Percentiles rank a stretch among this genome's conserved stretches.
Evolutionary conservation across 306 rosid species (phyloP).

Genomic region (Mimosa bimucronata): DNA sequence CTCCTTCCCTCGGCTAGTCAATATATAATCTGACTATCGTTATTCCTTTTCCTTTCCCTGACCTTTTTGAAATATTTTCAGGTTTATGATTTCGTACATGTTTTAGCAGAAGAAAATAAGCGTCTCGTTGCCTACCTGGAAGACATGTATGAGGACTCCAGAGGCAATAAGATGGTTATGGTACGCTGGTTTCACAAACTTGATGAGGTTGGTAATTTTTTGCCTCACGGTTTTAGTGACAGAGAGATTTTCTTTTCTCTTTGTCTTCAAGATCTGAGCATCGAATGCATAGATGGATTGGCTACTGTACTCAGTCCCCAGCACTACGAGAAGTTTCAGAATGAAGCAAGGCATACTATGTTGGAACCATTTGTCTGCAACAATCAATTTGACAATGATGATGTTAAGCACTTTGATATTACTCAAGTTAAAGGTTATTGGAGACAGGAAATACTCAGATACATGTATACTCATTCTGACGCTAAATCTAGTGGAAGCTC

Average conservation of each 20-base stretch:
- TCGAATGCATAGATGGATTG: slow-evolving; percentile 97
- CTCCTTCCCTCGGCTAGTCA: not conserved
- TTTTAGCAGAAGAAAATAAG: slow-evolving; percentile 89
- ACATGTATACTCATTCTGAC: slow-evolving; percentile 50
- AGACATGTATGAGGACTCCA: slow-evolving; percentile 90
- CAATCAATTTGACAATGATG: slow-evolving; percentile 70
- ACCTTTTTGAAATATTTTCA: slow-evolving; percentile 37
- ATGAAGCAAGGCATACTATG: slow-evolving; percentile 52
- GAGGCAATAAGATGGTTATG: slow-evolving; percentile 94
- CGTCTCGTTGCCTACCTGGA: slow-evolving; percentile 91
- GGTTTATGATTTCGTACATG: slow-evolving; percentile 84
- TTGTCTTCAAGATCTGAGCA: slow-evolving; percentile 96
- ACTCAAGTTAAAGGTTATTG: slow-evolving; percentile 84
- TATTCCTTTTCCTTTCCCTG: slow-evolving; percentile 8
- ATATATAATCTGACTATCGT: slow-evolving; percentile 24
- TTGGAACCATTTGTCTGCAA: slow-evolving; percentile 70
- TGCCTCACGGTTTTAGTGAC: slow-evolving; percentile 81
- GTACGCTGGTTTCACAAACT: slow-evolving; percentile 96
- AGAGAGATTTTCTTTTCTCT: slow-evolving; percentile 95
- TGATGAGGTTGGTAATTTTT: slow-evolving; percentile 95
- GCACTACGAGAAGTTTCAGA: slow-evolving; percentile 68
- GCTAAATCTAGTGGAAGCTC: slow-evolving; percentile 50
- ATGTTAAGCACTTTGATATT: slow-evolving; percentile 68
- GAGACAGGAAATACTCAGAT: slow-evolving; percentile 81
- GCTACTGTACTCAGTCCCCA: slow-evolving; percentile 83